These are phyloP conservation scores for Salinomyces thailandicus DNA, from an alignment of 2,329 filamentous ascomycete species.

Conservation along the genomic window DNA sequence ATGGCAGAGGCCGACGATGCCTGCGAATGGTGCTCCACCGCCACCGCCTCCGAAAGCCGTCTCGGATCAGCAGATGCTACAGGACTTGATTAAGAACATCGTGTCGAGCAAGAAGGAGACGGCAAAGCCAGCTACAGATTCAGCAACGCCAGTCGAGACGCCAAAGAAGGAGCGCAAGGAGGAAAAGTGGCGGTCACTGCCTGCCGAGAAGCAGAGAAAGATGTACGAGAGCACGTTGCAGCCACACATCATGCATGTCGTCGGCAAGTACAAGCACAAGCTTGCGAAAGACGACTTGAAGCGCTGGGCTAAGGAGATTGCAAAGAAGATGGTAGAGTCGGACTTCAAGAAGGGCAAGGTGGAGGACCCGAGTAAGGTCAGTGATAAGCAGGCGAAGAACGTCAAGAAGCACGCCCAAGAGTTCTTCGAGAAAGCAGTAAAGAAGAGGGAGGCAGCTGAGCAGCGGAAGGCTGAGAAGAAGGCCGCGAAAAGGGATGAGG, in stretches of 20 bases:
- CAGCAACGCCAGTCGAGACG: conserved; percentile 55
- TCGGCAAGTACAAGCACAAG: conserved; percentile 78
- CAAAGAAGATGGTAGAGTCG: conserved; percentile 78
- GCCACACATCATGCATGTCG: conserved; percentile 72
- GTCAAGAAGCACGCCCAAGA: conserved; percentile 75
- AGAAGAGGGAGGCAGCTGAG: conserved; percentile 61
- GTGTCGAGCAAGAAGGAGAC: conserved; percentile 54
- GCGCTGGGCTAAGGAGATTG: conserved; percentile 53
- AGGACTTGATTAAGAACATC: conserved; percentile 61
- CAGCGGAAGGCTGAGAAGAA: conserved; percentile 49
- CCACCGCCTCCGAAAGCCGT: conserved; percentile 53
- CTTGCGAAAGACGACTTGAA: conserved; percentile 70
- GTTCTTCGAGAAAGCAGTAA: conserved; percentile 76
- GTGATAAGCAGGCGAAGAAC: conserved; percentile 66
- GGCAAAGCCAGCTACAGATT: conserved; percentile 43
- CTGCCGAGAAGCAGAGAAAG: conserved; percentile 83
- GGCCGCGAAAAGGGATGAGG: conserved; percentile 19
- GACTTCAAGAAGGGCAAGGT: conserved; percentile 90
- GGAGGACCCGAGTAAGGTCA: conserved; percentile 65
- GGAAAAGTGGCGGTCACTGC: conserved; percentile 60
- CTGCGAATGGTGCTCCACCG: conserved; percentile 47
- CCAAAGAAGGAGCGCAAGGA: conserved; percentile 45
- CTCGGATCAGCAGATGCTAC: conserved; percentile 64
- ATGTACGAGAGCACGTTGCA: conserved; percentile 86
- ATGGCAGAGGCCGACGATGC: conserved; percentile 66